A percentile compares a stretch with the other conserved stretches of the same genome.
Evolutionary conservation across 129 eudicot species (phyloP).

Genomic region (Tagetes erecta): DNA sequence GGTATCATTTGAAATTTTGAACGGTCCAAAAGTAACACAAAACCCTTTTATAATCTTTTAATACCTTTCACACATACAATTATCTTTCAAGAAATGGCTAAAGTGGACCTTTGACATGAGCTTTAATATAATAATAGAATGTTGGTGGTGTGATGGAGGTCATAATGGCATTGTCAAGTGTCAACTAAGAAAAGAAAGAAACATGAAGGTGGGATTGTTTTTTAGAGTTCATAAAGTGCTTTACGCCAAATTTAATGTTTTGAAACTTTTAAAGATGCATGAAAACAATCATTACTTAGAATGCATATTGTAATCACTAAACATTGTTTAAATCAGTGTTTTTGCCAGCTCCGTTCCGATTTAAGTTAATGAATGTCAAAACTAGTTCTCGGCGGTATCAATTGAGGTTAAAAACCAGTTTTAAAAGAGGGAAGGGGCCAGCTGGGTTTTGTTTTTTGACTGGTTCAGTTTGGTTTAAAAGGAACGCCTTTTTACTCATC

Average conservation of each 20-base stretch:
- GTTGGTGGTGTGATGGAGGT: constrained; percentile 30
- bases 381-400: no score
- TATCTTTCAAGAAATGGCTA: constrained; percentile 9
- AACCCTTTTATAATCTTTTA: neutral
- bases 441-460: no score
- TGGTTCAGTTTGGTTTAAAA: no score
- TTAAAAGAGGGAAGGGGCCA: no score
- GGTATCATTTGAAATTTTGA: constrained; percentile 27
- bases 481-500: no score
- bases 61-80: constrained; percentile 23
- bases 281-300: constrained; percentile 23
- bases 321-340: neutral
- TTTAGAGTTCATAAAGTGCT: constrained; percentile 22
- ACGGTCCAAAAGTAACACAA: constrained; percentile 33
- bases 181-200: neutral
- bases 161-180: constrained; percentile 35
- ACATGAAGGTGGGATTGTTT: constrained; percentile 11
- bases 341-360: no score
- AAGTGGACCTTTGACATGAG: constrained; percentile 25
- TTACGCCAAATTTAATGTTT: constrained; percentile 26
- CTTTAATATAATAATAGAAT: constrained; percentile 8
- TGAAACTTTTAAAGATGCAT: constrained; percentile 24
- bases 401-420: no score
- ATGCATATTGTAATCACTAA: neutral
- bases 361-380: no score